Percentiles rank a stretch among this genome's conserved stretches.
Conservation (phyloP, 2,329 filamentous ascomycete species). For the Ascochyta pisi region DNA sequence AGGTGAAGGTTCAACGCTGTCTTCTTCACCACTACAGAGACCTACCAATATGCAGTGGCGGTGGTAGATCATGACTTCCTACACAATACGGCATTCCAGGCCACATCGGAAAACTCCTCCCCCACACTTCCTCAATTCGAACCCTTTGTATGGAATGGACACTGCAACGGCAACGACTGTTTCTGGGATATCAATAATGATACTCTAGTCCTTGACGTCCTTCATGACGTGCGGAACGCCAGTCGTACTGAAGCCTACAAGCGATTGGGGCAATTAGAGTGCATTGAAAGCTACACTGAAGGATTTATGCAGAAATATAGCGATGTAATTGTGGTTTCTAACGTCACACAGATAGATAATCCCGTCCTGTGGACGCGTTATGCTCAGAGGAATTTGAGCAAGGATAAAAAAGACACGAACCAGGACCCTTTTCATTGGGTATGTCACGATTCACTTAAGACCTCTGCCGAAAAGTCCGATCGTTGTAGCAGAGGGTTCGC, state of each 20-base stretch:
- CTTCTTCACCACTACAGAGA: slow-evolving; percentile 24
- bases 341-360: neutral
- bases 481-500: slow-evolving; percentile 1
- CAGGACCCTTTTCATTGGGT: slow-evolving; percentile 25
- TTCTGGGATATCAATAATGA: slow-evolving; percentile 17
- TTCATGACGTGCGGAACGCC: slow-evolving; percentile 15
- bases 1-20: slow-evolving; percentile 23
- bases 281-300: slow-evolving; percentile 16
- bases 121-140: slow-evolving; percentile 14
- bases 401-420: slow-evolving; percentile 18
- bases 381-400: slow-evolving; percentile 14
- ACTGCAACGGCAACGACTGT: slow-evolving; percentile 7
- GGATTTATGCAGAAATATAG: slow-evolving; percentile 20
- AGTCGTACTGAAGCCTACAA: slow-evolving; percentile 1
- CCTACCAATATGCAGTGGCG: slow-evolving; percentile 27
- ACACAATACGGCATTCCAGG: slow-evolving; percentile 11
- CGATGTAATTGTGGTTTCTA: slow-evolving; percentile 20
- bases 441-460: slow-evolving; percentile 16
- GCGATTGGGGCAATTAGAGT: slow-evolving; percentile 7
- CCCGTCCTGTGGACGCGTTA: slow-evolving; percentile 24
- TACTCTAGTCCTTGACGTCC: slow-evolving; percentile 8
- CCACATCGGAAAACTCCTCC: slow-evolving; percentile 17
- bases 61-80: slow-evolving; percentile 16
- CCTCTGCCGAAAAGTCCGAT: neutral
- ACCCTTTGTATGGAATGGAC: neutral